phyloP scores from a whole-genome alignment of 2,329 filamentous ascomycete species.

The Pyrenophora teres region DNA sequence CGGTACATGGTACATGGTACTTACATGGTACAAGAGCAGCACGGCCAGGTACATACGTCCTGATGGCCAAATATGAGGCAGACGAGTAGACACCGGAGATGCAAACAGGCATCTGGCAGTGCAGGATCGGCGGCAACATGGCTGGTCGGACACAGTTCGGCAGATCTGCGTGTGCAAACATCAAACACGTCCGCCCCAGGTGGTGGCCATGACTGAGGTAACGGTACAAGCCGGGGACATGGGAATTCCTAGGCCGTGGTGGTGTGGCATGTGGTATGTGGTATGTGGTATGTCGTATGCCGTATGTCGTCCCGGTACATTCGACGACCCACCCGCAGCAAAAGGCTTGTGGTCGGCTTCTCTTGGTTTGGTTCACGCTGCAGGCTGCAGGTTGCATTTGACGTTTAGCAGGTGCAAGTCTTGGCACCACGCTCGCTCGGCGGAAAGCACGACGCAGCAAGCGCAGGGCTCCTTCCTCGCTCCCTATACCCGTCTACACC shows the following conservation, averaged over 20 bases:
- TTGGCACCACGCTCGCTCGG: constrained; percentile 16
- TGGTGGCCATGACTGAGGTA: background rate
- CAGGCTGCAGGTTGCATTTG: constrained; percentile 5
- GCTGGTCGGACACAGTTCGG: constrained; percentile 12
- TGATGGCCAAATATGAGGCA: too few species aligned
- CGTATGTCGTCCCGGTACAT: too few species aligned
- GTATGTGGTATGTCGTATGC: background rate
- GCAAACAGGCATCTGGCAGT: background rate
- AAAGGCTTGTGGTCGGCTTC: constrained; percentile 1
- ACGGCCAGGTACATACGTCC: too few species aligned
- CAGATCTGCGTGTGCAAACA: constrained; percentile 10
- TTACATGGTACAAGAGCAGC: background rate
- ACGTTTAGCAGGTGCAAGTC: constrained; percentile 13
- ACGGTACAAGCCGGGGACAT: constrained; percentile 8
- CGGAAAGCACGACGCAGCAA: constrained; percentile 11
- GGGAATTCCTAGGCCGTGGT: background rate
- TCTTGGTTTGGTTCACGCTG: constrained; percentile 10
- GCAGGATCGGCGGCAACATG: constrained; percentile 8
- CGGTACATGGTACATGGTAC: background rate
- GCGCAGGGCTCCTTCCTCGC: constrained; percentile 17
- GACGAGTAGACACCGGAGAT: background rate
- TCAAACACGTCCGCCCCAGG: constrained; percentile 1
- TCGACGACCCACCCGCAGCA: background rate
- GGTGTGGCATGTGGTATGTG: background rate
- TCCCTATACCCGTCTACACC: constrained; percentile 27